Evolutionary conservation across 2,329 filamentous ascomycete species (phyloP), one percentile per base, ranked within the genome.

Genomic region (Phyllachora maydis): DNA sequence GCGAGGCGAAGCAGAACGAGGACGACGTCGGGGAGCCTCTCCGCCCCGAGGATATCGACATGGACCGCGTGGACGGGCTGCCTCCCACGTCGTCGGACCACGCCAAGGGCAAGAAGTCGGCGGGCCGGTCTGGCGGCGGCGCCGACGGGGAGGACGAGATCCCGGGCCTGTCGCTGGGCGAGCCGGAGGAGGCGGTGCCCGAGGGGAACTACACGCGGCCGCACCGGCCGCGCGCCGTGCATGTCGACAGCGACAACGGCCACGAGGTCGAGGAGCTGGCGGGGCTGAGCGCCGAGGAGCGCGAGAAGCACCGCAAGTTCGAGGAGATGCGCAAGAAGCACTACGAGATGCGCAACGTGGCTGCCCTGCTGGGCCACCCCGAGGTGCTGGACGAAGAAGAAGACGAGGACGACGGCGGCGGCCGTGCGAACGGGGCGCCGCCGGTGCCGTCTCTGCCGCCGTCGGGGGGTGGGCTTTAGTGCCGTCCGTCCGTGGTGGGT

Each of bases 261-360:
- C 59, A 65, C 36, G 46, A 49, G 48, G 62, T 68, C 21, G 61
- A 60, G 24, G 54, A 59, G 14, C 33, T 54, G 39, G 43, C 51
- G 12, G 62, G 61, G 17, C 46, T 70, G 39, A 65, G 54, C 28
- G 50, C 61, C 19, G 81, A 92, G 46, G 83, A 91, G 44, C 59
- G 58, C 31, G 81, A 88, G 54, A 93, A 95, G 58, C 88, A 98
- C 49, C 67, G 64, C 42, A 69, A 76, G 43, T 98, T 98, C 46
- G 83, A 93, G 53, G 61, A 78, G 52, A 62, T 81, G 56, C 67
- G 88, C 41, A 93, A 88, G 69, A 85, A 72, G 56, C 88, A 98
- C 50, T 98, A 98, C 50, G 88, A 98, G 59, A 98, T 98, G 88
- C 81, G 68, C 52, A 76, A 88, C 41, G 82, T 93, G 28, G 91